Evolutionary conservation across 129 eudicot species (phyloP), one percentile per base, ranked within the genome.

Genomic region (Flaveria brownii): DNA sequence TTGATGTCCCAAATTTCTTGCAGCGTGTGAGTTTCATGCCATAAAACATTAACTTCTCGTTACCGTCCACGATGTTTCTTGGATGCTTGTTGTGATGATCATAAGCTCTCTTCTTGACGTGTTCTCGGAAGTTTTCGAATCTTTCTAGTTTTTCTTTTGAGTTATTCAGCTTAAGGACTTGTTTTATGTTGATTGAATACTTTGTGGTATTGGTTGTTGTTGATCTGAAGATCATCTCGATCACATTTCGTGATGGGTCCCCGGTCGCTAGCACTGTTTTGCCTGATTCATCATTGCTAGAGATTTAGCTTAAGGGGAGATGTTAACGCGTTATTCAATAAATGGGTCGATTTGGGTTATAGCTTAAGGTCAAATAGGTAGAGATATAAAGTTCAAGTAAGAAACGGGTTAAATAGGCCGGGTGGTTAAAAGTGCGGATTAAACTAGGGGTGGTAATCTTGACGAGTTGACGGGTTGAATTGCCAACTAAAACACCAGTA

Each of bases 21-120:
- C 80, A 82, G 56, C 66, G 67, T 50, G 61, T 45, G 67, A 73
- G 80, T 15, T 75, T 84, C 4, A 86, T 82, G 49, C 84, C 81
- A 9, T 84, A 84, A 71, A 87, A 87, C 75, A 73, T 60, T 62
- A 84, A 73, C 56, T 84, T 77, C 77, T 87, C 88, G 74, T 87
- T 84, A 23, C 91, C 86, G 26, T 86, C 91, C 33, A 84, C 88
- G 52, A 73, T 73, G 85, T 77, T 82, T 82, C 91, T 84, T 72
- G 83, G 86, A 74, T 84, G 76, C 63, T 74, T 87, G 56, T 61
- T 52, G 15, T 36, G 64, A 60, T 76, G 81, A 62, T 76, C 63
- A 12, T 47, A 51, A 33, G 87, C 77, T 82, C 63, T 74, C 46
- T 73, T 76, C 72, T 87, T 87, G 55, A 87, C 85, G 3, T 26